A percentile compares a stretch with the other conserved stretches of the same genome.
Evolutionary conservation across 441 rosid genomes (phyloP).

Genomic region (Erysimum cheiri): DNA sequence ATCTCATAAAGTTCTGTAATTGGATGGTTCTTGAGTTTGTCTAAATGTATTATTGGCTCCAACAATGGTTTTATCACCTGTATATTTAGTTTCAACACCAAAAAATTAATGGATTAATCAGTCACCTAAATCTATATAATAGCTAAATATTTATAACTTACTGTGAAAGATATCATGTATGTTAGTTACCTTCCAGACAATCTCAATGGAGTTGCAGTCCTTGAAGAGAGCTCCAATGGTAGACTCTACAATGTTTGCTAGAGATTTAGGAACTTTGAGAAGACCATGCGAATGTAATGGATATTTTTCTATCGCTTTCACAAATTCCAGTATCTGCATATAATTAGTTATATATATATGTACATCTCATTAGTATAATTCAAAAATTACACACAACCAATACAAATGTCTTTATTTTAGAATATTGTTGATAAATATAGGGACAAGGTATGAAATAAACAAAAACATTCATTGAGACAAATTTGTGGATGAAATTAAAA

Average conservation of each 20-base stretch:
- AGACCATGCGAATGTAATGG: constrained; percentile 69
- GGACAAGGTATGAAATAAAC: not conserved
- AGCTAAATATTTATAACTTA: not conserved
- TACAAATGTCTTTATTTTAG: not conserved
- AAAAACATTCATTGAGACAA: not conserved
- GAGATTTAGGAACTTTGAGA: constrained; percentile 57
- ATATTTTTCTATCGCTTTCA: constrained; percentile 48
- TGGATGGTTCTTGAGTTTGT: constrained; percentile 55
- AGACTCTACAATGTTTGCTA: constrained; percentile 72
- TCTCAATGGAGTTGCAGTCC: constrained; percentile 51
- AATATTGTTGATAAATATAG: not conserved
- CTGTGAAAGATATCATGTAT: not conserved
- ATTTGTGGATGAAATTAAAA: not conserved
- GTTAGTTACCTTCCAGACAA: constrained; percentile 57
- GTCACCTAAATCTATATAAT: not conserved
- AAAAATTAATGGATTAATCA: not conserved
- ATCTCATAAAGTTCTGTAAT: constrained; percentile 54
- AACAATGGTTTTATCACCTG: constrained; percentile 60
- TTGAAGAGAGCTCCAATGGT: constrained; percentile 59
- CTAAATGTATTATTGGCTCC: constrained; percentile 58
- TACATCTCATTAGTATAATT: not conserved
- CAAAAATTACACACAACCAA: not conserved
- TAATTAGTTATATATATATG: constrained; percentile 6
- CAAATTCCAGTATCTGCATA: constrained; percentile 55
- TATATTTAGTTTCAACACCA: not conserved